A percentile compares a stretch with the other conserved stretches of the same genome.
Evolutionary conservation across 2,329 filamentous ascomycete genomes (phyloP).

Genomic region (Claviceps africana): DNA sequence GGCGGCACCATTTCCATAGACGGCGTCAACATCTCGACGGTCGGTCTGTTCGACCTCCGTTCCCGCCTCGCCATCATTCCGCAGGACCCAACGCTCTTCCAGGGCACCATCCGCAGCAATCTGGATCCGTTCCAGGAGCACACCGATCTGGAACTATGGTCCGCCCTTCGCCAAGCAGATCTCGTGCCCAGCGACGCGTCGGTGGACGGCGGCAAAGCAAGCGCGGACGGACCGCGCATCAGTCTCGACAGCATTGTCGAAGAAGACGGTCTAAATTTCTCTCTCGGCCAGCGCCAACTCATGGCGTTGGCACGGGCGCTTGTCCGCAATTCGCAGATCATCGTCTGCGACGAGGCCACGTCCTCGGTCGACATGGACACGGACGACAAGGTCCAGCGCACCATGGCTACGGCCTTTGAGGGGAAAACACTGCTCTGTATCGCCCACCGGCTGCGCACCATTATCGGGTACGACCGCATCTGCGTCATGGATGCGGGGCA

Average conservation of each 20-base stretch:
- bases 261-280: constrained; percentile 93
- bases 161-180: constrained; percentile 62
- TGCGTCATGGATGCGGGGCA: constrained; percentile 86
- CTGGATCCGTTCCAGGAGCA: constrained; percentile 72
- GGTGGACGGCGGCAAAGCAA: constrained; percentile 56
- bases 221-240: constrained; percentile 53
- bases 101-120: constrained; percentile 65
- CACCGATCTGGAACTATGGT: constrained; percentile 64
- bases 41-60: constrained; percentile 62
- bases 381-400: constrained; percentile 85
- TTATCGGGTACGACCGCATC: constrained; percentile 88
- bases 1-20: constrained; percentile 50
- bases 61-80: constrained; percentile 71
- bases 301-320: constrained; percentile 89
- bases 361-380: constrained; percentile 91
- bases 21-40: constrained; percentile 53
- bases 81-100: constrained; percentile 73
- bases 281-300: constrained; percentile 82
- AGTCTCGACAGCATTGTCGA: constrained; percentile 77
- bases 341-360: constrained; percentile 94
- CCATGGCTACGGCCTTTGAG: constrained; percentile 71
- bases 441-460: constrained; percentile 80
- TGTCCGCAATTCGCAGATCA: constrained; percentile 77
- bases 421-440: constrained; percentile 87
- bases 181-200: constrained; percentile 47